Conservation (phyloP, 176 grass and related monocot species). For the Musa itinerans region DNA sequence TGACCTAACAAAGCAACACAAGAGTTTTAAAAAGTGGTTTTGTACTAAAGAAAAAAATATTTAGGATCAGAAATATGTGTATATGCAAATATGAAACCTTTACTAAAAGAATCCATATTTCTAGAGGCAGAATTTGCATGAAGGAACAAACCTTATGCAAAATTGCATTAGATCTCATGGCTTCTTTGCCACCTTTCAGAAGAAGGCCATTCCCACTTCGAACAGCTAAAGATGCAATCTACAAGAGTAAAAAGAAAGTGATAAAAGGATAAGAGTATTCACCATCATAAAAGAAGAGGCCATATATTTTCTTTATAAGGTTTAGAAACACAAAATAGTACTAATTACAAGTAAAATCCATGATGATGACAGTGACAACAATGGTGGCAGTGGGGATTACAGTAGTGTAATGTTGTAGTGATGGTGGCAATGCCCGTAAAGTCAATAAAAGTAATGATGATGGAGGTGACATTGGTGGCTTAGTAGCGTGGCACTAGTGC, state of each 20-base stretch:
- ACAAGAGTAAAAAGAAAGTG: conserved; percentile 17
- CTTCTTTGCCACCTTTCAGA: conserved; percentile 97
- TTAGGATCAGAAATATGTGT: background rate
- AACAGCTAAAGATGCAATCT: conserved; percentile 98
- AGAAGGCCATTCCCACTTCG: conserved; percentile 95
- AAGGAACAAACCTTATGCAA: conserved; percentile 70
- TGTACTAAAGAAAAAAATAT: background rate
- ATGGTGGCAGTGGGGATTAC: too few species aligned
- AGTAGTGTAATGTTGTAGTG: too few species aligned
- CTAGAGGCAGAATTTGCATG: conserved; percentile 2
- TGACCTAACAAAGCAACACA: conserved; percentile 41
- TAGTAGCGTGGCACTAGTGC: too few species aligned
- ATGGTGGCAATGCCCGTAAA: too few species aligned
- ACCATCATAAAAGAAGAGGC: too few species aligned
- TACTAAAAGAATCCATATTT: background rate
- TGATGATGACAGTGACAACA: too few species aligned
- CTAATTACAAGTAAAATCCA: too few species aligned
- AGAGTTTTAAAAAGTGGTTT: background rate
- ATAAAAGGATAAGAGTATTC: too few species aligned
- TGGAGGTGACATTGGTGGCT: too few species aligned
- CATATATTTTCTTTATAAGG: too few species aligned
- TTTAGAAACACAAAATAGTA: too few species aligned
- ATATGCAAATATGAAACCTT: background rate
- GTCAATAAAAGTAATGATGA: too few species aligned
- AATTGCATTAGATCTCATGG: conserved; percentile 79